Conservation (phyloP, 257 asterid species). For the Nicotiana undulata region DNA sequence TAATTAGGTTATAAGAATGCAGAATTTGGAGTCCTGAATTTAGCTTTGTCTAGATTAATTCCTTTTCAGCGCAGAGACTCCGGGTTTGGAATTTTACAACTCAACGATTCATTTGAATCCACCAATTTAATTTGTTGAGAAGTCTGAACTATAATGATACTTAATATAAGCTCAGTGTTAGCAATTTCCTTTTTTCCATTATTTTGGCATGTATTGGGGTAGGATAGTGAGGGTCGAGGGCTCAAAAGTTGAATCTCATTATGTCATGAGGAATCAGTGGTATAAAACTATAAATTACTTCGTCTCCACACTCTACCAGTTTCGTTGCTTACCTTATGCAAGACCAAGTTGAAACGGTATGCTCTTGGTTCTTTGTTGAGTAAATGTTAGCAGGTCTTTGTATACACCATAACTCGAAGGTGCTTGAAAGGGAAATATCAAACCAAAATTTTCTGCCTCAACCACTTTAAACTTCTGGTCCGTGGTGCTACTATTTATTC, state of each 20-base stretch:
- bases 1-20: neutral
- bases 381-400: neutral
- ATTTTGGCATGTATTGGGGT: neutral
- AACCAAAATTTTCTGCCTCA: neutral
- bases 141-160: neutral
- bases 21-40: neutral
- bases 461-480: neutral
- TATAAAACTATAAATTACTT: neutral
- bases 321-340: neutral
- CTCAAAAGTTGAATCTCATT: neutral
- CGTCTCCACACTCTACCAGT: neutral
- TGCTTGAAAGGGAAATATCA: conserved; percentile 1
- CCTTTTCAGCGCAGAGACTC: neutral
- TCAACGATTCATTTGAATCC: neutral
- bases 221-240: neutral
- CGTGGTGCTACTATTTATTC: neutral
- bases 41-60: neutral
- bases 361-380: neutral
- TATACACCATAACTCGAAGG: neutral
- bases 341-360: neutral
- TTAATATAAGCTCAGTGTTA: neutral
- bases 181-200: neutral
- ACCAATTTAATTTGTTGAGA: neutral
- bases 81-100: neutral
- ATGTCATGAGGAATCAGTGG: neutral